Conservation (phyloP, 176 grass and related monocot genomes). For the Elymus sibiricus region DNA sequence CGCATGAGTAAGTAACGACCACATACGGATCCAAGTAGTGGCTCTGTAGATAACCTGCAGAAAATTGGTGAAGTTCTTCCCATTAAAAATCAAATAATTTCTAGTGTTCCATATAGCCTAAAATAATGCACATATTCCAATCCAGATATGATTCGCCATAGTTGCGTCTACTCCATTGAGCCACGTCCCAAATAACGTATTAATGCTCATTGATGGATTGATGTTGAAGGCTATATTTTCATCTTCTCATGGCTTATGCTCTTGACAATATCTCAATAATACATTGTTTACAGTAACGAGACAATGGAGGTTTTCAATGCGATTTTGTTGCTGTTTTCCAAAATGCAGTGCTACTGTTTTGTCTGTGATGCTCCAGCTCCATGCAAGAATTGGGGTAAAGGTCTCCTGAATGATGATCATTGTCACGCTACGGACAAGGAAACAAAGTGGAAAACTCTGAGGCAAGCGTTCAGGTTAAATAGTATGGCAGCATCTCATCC, state of each 20-base stretch:
- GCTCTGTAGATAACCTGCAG: too few relatives aligned
- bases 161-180: too few relatives aligned
- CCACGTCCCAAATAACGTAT: too few relatives aligned
- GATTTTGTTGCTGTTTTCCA: neutral
- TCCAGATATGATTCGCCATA: too few relatives aligned
- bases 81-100: too few relatives aligned
- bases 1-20: too few relatives aligned
- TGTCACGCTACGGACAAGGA: neutral
- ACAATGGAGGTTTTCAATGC: neutral
- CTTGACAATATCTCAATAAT: neutral
- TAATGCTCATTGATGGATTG: too few relatives aligned
- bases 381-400: neutral
- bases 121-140: too few relatives aligned
- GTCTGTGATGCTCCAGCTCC: neutral
- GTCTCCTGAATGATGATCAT: neutral
- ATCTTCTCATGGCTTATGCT: neutral
- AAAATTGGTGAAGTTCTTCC: too few relatives aligned
- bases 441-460: neutral
- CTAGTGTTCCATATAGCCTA: too few relatives aligned
- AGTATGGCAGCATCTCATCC: neutral
- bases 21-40: too few relatives aligned
- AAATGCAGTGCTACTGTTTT: neutral
- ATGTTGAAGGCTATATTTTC: too few relatives aligned
- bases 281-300: neutral
- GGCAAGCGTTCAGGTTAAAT: neutral